Percentiles rank a stretch among this genome's conserved stretches.
These are phyloP conservation scores for Tulasnella sp. DNA, from an alignment of 768 basidiomycete species.

Conservation along the genomic window DNA sequence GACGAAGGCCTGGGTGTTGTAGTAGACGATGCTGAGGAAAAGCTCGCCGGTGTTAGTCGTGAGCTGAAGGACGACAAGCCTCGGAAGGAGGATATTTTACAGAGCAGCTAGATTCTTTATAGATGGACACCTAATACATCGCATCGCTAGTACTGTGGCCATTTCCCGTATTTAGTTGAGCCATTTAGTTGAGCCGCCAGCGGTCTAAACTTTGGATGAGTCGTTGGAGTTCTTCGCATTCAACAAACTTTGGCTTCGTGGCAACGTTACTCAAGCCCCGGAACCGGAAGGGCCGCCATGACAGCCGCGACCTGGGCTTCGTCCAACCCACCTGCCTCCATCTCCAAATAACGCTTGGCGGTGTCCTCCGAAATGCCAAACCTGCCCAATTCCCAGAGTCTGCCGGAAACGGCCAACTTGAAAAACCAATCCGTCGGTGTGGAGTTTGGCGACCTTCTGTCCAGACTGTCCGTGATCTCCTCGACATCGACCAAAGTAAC, in stretches of 20 bases:
- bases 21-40: conserved; percentile 81
- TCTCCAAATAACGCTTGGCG: background rate
- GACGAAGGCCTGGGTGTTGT: conserved; percentile 88
- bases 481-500: conserved; percentile 22
- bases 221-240: no score
- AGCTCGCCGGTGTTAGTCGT: conserved; percentile 78
- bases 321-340: background rate
- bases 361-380: background rate
- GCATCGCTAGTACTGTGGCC: background rate
- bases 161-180: no score
- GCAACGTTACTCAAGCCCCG: background rate
- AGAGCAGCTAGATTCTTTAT: conserved; percentile 22
- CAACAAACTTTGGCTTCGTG: no score
- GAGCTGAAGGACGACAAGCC: conserved; percentile 77
- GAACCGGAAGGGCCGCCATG: no score
- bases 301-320: background rate
- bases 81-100: conserved; percentile 90
- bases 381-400: conserved; percentile 5
- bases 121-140: conserved; percentile 24
- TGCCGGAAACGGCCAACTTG: background rate
- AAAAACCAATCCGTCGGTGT: conserved; percentile 11
- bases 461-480: background rate
- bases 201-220: no score
- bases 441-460: background rate
- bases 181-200: no score